A percentile compares a stretch with the other conserved stretches of the same genome.
Conservation (phyloP, 139 green algal genomes). For the Haematococcus lacustris region DNA sequence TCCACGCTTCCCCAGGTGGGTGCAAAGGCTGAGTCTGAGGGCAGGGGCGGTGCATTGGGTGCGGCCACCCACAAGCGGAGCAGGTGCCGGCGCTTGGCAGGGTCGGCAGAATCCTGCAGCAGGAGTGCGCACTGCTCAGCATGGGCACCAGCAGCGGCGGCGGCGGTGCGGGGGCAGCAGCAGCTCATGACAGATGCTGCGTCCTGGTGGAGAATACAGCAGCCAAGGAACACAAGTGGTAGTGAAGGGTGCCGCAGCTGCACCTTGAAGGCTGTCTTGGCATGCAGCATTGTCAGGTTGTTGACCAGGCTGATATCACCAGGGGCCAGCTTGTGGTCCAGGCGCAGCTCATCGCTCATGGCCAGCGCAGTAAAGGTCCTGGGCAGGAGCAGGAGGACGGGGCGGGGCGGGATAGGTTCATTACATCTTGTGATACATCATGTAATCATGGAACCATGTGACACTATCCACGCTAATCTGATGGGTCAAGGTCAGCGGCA, state of each 20-base stretch:
- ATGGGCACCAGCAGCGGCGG: neutral
- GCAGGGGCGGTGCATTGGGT: constrained; percentile 9
- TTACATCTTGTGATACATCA: no score
- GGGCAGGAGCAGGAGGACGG: no score
- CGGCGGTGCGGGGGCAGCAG: neutral
- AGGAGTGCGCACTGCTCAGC: neutral
- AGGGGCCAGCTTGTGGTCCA: constrained; percentile 35
- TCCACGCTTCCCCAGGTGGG: constrained; percentile 4
- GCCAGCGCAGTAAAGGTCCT: constrained; percentile 32
- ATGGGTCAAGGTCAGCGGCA: no score
- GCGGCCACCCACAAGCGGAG: constrained; percentile 55
- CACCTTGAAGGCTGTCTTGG: constrained; percentile 30
- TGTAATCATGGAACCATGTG: no score
- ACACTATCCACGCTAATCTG: no score
- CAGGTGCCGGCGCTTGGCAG: constrained; percentile 43
- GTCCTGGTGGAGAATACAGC: neutral
- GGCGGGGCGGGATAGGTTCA: no score
- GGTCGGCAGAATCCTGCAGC: constrained; percentile 20
- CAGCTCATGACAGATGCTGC: neutral
- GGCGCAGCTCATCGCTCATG: constrained; percentile 25
- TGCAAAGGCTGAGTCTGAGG: neutral
- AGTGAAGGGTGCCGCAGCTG: neutral
- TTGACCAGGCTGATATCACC: constrained; percentile 46
- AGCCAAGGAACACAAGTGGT: neutral
- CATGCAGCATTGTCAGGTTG: constrained; percentile 44